Conservation (phyloP, 805 yeast species). For the Wickerhamiella sorbophila region DNA sequence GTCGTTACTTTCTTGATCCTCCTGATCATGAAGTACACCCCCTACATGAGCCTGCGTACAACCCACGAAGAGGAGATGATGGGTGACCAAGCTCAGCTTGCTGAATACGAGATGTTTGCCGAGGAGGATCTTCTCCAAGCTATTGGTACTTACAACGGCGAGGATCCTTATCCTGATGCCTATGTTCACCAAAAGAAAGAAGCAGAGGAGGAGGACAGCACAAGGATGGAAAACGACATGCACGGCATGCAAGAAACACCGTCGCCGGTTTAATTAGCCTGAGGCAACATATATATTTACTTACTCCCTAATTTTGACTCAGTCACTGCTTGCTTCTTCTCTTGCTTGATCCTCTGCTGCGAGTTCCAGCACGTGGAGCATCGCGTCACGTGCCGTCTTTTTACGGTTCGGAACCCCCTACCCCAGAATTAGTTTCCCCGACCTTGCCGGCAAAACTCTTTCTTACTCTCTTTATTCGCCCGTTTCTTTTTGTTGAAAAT, state of each 20-base stretch:
- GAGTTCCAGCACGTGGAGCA: too few species aligned
- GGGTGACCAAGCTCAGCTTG: constrained; percentile 84
- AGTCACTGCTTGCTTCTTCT: neutral
- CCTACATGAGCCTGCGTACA: constrained; percentile 71
- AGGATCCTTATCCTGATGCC: neutral
- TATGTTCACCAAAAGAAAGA: neutral
- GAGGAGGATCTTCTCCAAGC: constrained; percentile 11
- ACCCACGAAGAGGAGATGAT: constrained; percentile 77
- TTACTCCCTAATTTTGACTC: too few species aligned
- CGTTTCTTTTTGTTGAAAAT: neutral
- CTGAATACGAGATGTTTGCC: constrained; percentile 55
- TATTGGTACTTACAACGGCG: constrained; percentile 1
- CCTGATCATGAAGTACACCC: constrained; percentile 60
- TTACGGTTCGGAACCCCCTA: too few species aligned
- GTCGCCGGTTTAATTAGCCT: neutral
- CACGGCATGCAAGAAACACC: neutral
- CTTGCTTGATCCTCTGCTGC: too few species aligned
- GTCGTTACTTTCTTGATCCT: constrained; percentile 59
- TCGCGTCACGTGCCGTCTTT: too few species aligned
- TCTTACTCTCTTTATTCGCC: too few species aligned
- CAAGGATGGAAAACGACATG: neutral
- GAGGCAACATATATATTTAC: too few species aligned
- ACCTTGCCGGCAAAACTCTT: too few species aligned
- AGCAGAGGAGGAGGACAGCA: neutral
- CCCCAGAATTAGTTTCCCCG: too few species aligned